These are phyloP conservation scores for Psilocybe cubensis DNA, from an alignment of 768 basidiomycete genomes.

Conservation along the genomic window DNA sequence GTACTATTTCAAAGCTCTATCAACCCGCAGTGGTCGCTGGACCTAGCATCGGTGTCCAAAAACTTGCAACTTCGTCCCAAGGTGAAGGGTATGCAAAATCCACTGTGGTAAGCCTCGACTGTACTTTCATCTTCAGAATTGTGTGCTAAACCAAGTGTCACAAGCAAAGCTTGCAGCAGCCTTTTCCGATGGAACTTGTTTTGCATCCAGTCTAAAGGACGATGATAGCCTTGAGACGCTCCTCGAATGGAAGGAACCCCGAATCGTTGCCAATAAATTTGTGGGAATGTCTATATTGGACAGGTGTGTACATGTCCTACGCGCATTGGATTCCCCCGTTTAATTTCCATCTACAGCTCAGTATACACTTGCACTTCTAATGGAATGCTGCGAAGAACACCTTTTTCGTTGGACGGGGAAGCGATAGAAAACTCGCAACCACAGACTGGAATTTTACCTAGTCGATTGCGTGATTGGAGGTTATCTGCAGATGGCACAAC, in stretches of 20 bases:
- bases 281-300: constrained; percentile 60
- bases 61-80: constrained; percentile 20
- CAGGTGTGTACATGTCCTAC: constrained; percentile 42
- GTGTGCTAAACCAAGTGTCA: constrained; percentile 18
- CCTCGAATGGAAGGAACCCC: constrained; percentile 67
- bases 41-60: constrained; percentile 27
- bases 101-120: constrained; percentile 45
- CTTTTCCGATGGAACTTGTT: constrained; percentile 60
- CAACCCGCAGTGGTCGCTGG: constrained; percentile 25
- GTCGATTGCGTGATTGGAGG: constrained; percentile 70
- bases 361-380: constrained; percentile 77
- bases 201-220: constrained; percentile 44
- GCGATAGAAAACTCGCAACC: constrained; percentile 6
- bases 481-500: constrained; percentile 52
- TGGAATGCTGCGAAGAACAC: constrained; percentile 65
- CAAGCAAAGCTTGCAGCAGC: constrained; percentile 70
- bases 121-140: neutral
- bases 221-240: constrained; percentile 43
- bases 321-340: neutral
- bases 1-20: constrained; percentile 35
- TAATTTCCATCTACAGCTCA: constrained; percentile 34
- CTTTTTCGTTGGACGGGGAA: constrained; percentile 26
- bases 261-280: constrained; percentile 59
- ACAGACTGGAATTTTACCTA: constrained; percentile 55
- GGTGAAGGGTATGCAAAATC: constrained; percentile 17